These are phyloP conservation scores for Globisporangium spinosum DNA, from an alignment of 352 stramenopile species.

Conservation along the genomic window DNA sequence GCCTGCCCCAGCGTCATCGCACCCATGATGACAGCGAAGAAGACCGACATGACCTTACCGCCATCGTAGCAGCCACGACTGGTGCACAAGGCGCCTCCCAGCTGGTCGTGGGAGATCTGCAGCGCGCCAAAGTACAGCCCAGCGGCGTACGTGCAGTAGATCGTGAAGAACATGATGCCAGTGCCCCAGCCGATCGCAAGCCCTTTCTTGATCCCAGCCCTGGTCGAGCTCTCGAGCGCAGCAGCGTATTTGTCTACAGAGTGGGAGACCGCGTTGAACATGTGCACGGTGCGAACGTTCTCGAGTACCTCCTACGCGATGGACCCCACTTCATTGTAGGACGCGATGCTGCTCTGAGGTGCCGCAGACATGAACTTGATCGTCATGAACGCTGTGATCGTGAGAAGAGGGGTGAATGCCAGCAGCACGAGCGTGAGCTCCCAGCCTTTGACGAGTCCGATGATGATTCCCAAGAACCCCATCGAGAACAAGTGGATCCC, in stretches of 20 bases:
- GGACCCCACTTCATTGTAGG: constrained; percentile 58
- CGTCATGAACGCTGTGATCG: constrained; percentile 41
- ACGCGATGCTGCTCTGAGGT: constrained; percentile 46
- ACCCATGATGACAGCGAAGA: constrained; percentile 68
- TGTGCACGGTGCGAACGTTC: constrained; percentile 76
- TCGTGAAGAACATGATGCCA: constrained; percentile 60
- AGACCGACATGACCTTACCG: constrained; percentile 63
- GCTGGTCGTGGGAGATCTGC: constrained; percentile 52
- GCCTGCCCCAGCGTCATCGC: constrained; percentile 72
- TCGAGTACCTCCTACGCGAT: constrained; percentile 65
- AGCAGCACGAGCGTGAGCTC: constrained; percentile 67
- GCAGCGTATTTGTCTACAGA: constrained; percentile 58
- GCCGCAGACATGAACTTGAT: constrained; percentile 51
- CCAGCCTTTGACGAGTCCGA: constrained; percentile 68
- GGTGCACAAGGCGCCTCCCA: constrained; percentile 36
- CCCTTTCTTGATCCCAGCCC: constrained; percentile 46
- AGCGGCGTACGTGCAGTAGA: constrained; percentile 68
- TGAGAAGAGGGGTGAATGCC: constrained; percentile 66
- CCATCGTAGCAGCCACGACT: constrained; percentile 52
- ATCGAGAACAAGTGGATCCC: constrained; percentile 60
- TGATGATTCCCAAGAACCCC: constrained; percentile 55
- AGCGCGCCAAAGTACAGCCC: constrained; percentile 80
- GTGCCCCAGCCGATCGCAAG: constrained; percentile 55
- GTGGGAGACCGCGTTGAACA: constrained; percentile 65
- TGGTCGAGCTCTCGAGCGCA: constrained; percentile 38